Evolutionary conservation across 305 asterid species (phyloP).

Genomic region (Andrographis paniculata): DNA sequence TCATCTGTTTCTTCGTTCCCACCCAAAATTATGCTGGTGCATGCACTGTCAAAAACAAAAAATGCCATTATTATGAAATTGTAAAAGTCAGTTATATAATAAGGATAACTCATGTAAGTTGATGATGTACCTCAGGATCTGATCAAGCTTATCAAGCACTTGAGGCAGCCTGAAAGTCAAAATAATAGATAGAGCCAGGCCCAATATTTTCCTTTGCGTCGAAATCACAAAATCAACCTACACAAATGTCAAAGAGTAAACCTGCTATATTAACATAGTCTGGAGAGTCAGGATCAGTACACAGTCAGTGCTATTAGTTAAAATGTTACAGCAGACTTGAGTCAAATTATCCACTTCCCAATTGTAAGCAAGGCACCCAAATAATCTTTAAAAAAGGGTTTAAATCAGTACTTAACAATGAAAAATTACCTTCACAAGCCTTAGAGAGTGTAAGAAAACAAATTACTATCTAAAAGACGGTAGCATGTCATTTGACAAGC

Average conservation of each 20-base stretch:
- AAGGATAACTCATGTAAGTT: constrained; percentile 16
- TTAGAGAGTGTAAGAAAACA: no score
- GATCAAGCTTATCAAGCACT: constrained; percentile 90
- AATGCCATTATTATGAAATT: constrained; percentile 15
- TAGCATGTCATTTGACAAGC: background rate
- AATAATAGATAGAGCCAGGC: constrained; percentile 76
- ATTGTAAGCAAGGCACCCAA: background rate
- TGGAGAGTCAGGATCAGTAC: background rate
- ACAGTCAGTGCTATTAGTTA: background rate
- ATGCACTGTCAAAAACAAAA: constrained; percentile 42
- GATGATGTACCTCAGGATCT: constrained; percentile 66
- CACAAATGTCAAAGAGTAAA: constrained; percentile 8
- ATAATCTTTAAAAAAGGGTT: background rate
- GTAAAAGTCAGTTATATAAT: constrained; percentile 4
- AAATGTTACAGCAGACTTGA: background rate
- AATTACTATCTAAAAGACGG: background rate
- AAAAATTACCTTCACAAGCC: background rate
- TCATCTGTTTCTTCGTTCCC: constrained; percentile 78
- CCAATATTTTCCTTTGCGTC: constrained; percentile 62
- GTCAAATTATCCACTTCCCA: background rate
- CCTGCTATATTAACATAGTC: background rate
- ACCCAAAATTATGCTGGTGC: constrained; percentile 82
- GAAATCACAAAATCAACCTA: constrained; percentile 75
- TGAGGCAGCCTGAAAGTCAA: constrained; percentile 80
- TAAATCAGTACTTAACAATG: background rate